These are phyloP conservation scores for Cenchrus fungigraminus DNA, from an alignment of 176 grass and related monocot genomes.

Conservation along the genomic window DNA sequence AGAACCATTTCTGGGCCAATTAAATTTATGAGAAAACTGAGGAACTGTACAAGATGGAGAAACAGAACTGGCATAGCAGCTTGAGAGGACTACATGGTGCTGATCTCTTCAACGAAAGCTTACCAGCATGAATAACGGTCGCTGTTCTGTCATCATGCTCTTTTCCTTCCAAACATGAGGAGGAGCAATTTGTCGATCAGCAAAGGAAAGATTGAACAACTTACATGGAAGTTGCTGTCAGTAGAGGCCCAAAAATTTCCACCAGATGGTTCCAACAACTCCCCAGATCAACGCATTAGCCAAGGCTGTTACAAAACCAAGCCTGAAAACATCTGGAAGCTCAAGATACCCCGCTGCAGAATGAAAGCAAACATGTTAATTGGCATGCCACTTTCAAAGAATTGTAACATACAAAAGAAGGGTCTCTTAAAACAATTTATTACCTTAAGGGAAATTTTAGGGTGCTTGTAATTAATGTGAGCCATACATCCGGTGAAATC, in stretches of 20 bases:
- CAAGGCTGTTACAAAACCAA: constrained; percentile 73
- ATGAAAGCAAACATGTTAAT: constrained; percentile 43
- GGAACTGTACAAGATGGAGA: constrained; percentile 17
- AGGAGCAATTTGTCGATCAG: constrained; percentile 24
- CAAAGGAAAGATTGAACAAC: constrained; percentile 7
- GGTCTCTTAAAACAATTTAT: not conserved
- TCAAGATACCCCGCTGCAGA: constrained; percentile 73
- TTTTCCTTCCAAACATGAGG: not conserved
- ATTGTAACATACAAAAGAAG: not conserved
- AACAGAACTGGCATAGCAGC: not conserved
- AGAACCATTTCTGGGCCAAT: not conserved
- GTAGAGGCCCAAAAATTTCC: constrained; percentile 90
- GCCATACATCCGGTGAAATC: too few species aligned
- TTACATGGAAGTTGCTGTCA: constrained; percentile 34
- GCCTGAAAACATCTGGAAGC: constrained; percentile 82
- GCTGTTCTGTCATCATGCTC: constrained; percentile 24
- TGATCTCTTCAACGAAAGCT: constrained; percentile 1
- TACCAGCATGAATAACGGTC: not conserved
- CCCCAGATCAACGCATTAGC: constrained; percentile 70
- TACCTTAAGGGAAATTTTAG: not conserved
- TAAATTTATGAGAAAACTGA: not conserved
- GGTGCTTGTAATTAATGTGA: too few species aligned
- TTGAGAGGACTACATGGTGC: not conserved
- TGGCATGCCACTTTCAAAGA: not conserved
- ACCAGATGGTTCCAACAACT: constrained; percentile 83